phyloP scores from a whole-genome alignment of 257 asterid genomes.

The Rauvolfia tetraphylla region DNA sequence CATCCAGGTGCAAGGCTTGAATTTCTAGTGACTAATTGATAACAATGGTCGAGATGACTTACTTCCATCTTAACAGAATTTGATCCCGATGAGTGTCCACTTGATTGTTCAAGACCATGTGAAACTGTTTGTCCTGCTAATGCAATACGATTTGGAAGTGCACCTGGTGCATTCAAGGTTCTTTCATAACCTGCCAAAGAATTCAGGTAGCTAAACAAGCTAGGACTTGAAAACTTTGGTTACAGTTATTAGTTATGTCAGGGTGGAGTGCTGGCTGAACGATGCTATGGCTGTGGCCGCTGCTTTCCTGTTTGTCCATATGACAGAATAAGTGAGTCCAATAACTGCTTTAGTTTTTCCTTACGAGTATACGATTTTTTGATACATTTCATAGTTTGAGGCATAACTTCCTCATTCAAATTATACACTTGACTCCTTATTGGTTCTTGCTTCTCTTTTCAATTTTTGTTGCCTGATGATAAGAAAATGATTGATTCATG shows the following conservation, averaged over 20 bases:
- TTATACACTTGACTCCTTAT: neutral
- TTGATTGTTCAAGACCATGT: constrained; percentile 81
- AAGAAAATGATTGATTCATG: constrained; percentile 13
- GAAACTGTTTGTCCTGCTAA: constrained; percentile 86
- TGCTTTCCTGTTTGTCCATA: constrained; percentile 89
- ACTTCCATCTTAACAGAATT: constrained; percentile 43
- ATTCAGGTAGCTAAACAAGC: constrained; percentile 4
- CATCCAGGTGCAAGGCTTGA: neutral
- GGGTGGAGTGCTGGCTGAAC: constrained; percentile 78
- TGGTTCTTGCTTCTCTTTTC: neutral
- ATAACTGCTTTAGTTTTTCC: neutral
- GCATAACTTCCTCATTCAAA: neutral
- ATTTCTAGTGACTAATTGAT: neutral
- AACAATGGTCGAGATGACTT: neutral
- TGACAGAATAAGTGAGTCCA: constrained; percentile 69
- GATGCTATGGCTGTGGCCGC: constrained; percentile 98
- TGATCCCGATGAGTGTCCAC: constrained; percentile 78
- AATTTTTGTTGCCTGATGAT: neutral
- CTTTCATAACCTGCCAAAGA: constrained; percentile 1
- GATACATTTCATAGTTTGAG: neutral
- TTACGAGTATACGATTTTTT: neutral
- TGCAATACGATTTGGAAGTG: constrained; percentile 53
- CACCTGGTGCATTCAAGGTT: constrained; percentile 48
- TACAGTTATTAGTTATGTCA: constrained; percentile 16
- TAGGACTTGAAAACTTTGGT: neutral